Evolutionary conservation across 192 early-diverging fungal genomes (phyloP), one percentile per base, ranked within the genome.

Genomic region (Powellomyces hirtus): DNA sequence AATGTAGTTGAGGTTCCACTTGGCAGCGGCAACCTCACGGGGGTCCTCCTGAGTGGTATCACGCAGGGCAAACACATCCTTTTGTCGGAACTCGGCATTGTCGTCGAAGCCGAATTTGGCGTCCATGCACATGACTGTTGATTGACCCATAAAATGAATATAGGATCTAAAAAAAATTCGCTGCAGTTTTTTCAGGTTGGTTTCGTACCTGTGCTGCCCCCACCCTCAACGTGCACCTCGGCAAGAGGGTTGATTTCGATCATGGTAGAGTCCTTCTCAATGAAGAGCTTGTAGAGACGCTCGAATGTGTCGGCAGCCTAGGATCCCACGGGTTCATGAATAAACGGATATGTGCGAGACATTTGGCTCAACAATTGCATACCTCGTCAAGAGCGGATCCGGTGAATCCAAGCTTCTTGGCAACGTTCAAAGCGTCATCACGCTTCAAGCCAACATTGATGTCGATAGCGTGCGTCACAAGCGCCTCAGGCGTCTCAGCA

Each of bases 31-130:
- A 30, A 99, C 94, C 82, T 99, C 97, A 77, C 97, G 93, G 38
- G 91, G 84, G 77, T 99, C 97, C 82, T 99, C 97, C 86, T 97
- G 97, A 55, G 88, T 88, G 46, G 86, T 83, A 80, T 99, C 95
- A 69, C 97, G 92, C 56, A 96, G 86, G 20, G 71, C 81, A 72
- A 92, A 91, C 31, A 96, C 83, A 49, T 92, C 94, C 77, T 89
- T 84, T 82, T 99, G 97, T 70, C 94, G 89, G 88, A 96, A 98
- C 52, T 92, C 92, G 68, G 97, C 95, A 76, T 99, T 99, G 85
- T 99, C 97, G 81, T 99, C 97, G 77, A 97, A 97, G 68, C 93
- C 94, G 80, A 97, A 88, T 86, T 99, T 99, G 84, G 97, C 97
- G 79, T 99, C 97, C 94, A 99, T 98, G 84, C 93, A 92, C 77